Conservation (phyloP, 2,329 filamentous ascomycete genomes). For the Microdochium trichocladiopsis region DNA sequence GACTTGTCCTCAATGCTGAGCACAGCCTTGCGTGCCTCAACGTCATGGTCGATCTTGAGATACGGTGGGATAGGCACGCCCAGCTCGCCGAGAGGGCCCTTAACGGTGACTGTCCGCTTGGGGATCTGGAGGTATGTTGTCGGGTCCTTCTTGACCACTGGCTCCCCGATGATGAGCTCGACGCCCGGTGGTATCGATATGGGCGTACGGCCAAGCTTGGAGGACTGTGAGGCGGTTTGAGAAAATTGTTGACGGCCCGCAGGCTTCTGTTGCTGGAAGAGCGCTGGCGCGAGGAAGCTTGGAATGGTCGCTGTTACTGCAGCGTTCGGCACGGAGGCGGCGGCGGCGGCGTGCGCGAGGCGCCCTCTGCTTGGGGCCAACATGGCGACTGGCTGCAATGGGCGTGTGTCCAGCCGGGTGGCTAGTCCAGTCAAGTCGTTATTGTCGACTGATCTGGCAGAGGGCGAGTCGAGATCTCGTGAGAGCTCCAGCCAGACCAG, state of each 20-base stretch:
- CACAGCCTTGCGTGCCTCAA: conserved; percentile 52
- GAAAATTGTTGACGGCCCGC: conserved; percentile 55
- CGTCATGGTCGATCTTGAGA: conserved; percentile 64
- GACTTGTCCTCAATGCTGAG: conserved; percentile 64
- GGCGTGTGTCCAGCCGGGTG: not conserved
- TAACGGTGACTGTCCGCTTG: conserved; percentile 64
- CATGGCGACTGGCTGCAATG: conserved; percentile 35
- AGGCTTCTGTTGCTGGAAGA: conserved; percentile 40
- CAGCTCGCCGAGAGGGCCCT: conserved; percentile 76
- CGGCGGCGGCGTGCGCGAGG: conserved; percentile 47
- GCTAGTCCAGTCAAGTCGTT: not conserved
- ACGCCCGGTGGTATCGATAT: conserved; percentile 81
- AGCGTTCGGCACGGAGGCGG: conserved; percentile 33
- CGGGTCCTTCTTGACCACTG: conserved; percentile 42
- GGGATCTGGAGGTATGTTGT: conserved; percentile 55
- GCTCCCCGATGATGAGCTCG: conserved; percentile 63
- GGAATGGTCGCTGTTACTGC: conserved; percentile 42
- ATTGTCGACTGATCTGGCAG: not conserved
- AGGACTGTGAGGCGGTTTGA: conserved; percentile 56
- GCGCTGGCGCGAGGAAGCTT: conserved; percentile 63
- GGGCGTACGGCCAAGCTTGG: conserved; percentile 79
- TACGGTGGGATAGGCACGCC: conserved; percentile 74
- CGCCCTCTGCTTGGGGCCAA: conserved; percentile 56
- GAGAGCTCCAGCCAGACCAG: not conserved
- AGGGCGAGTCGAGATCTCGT: not conserved